Base-by-base conservation (phyloP, 2,329 filamentous ascomycete species). In the Fusarium goolgardi region DNA sequence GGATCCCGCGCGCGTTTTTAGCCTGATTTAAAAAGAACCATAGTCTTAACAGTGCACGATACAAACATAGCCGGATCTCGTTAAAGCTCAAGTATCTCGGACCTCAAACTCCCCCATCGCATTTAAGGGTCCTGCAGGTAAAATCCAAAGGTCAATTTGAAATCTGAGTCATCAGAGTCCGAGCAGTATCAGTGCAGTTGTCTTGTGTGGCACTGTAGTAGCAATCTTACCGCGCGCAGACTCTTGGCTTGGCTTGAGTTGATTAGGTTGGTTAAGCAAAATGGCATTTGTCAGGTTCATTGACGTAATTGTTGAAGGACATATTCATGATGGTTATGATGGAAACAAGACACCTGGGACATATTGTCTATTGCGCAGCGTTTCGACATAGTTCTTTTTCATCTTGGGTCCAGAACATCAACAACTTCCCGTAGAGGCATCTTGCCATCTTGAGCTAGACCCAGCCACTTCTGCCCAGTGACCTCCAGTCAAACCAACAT, bases 201-300 rank as follows among this genome's bases (percentile, higher is more conserved):
- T 40, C 32, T 61, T 23, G 13, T 32, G 7, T 15, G n/a, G 3
- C 10, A 15, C 23, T 39, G 23, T 23, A 15, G 23, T 23, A 20
- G 11, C 16, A 32, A 55, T 51, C 51, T 57, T 59, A 52, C 56
- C 55, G 25, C 55, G 37, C 37, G 58, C 57, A 35, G 13, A 21
- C 35, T 15, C 35, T 27, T 29, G 10, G 4, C 11, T 20, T 29
- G 25, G 18, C 40, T 44, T 20, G 29, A 11, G 13, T 29, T 50
- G 35, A 51, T 45, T 45, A 23, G 21, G 21, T 23, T 13, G 13
- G 6, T 4, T 20, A 15, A 20, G n/a, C 11, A 29, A 45, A 20
- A 1, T 21, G 12, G 10, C 12, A 31, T 45, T 13, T 45, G 18
- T 21, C 27, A 59, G 18, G 21, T 43, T 18, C 20, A 5, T 34